phyloP scores from a whole-genome alignment of 805 yeast genomes.

The Tetrapisispora phaffii region DNA sequence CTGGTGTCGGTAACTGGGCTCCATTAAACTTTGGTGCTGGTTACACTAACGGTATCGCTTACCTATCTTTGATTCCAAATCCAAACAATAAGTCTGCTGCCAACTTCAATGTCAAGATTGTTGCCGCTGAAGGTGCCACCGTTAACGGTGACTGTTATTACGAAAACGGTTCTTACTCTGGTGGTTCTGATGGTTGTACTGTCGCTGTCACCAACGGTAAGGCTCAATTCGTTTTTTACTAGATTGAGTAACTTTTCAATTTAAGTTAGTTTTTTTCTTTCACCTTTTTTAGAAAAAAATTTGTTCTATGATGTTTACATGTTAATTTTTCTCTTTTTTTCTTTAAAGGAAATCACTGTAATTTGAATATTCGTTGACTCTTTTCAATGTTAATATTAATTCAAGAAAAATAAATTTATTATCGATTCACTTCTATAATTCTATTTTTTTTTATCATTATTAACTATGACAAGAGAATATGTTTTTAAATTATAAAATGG shows the following conservation, averaged over 20 bases:
- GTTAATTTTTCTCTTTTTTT: constrained; percentile 2
- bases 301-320: not conserved
- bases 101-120: constrained; percentile 72
- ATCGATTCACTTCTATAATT: no score
- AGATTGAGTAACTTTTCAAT: not conserved
- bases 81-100: constrained; percentile 72
- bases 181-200: constrained; percentile 82
- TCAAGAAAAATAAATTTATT: no score
- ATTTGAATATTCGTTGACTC: not conserved
- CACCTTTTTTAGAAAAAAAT: not conserved
- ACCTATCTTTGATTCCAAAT: constrained; percentile 88
- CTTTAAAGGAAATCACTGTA: not conserved
- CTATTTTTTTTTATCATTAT: not conserved
- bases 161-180: constrained; percentile 53
- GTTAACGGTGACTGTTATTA: constrained; percentile 73
- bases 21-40: constrained; percentile 96
- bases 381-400: not conserved
- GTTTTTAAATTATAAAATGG: not conserved
- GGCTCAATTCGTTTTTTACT: constrained; percentile 74
- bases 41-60: constrained; percentile 57
- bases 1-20: constrained; percentile 96
- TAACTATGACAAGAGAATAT: not conserved
- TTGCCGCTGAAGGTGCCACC: constrained; percentile 51
- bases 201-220: constrained; percentile 77
- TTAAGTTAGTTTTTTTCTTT: not conserved